These are phyloP conservation scores for Claviceps pazoutovae DNA, from an alignment of 2,329 filamentous ascomycete species.

Conservation along the genomic window DNA sequence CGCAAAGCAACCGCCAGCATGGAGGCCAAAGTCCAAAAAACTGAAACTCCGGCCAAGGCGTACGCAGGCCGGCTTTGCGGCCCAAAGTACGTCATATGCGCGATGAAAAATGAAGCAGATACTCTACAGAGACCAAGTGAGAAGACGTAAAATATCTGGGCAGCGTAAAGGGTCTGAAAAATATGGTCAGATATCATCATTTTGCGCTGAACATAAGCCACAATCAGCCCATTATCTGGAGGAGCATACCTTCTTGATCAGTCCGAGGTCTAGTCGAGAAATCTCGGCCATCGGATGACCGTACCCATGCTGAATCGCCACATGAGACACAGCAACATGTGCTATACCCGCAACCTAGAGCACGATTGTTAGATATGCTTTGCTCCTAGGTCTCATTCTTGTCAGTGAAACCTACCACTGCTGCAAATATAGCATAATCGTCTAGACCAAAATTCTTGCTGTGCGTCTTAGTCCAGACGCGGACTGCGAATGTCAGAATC, in stretches of 20 bases:
- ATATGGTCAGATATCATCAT: neutral
- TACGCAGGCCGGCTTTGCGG: slow-evolving; percentile 4
- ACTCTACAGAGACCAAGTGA: slow-evolving; percentile 4
- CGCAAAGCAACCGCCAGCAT: neutral
- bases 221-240: neutral
- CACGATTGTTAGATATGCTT: neutral
- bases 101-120: slow-evolving; percentile 4
- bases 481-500: slow-evolving; percentile 3
- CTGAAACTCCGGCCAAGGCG: neutral
- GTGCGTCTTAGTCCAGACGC: slow-evolving; percentile 7
- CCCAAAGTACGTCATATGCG: slow-evolving; percentile 4
- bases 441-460: slow-evolving; percentile 8
- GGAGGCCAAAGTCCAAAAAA: slow-evolving; percentile 3
- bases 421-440: slow-evolving; percentile 3
- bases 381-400: neutral
- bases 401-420: slow-evolving; percentile 5
- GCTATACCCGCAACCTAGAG: neutral
- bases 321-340: neutral
- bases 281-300: neutral
- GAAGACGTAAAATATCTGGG: slow-evolving; percentile 4
- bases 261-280: neutral
- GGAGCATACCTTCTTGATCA: neutral
- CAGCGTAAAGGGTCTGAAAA: slow-evolving; percentile 2
- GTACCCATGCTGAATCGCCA: slow-evolving; percentile 1
- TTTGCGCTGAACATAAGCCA: neutral